Evolutionary conservation across 768 basidiomycete genomes (phyloP).

Genomic region (Daedalea quercina): DNA sequence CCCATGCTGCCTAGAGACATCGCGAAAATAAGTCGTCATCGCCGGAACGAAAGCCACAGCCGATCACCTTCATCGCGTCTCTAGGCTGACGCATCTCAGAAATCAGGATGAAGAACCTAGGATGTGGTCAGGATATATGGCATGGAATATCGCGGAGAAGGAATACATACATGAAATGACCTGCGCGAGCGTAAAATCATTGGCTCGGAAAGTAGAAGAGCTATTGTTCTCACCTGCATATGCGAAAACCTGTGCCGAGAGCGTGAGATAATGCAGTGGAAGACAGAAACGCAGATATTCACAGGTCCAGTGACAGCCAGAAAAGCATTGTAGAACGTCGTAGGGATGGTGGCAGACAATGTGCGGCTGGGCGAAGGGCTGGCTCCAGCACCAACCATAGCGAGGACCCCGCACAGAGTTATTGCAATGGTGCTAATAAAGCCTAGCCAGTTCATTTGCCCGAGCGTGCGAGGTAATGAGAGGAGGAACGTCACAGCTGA

Average conservation of each 20-base stretch:
- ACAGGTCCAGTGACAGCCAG: constrained; percentile 49
- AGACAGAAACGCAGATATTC: constrained; percentile 7
- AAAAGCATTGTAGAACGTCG: constrained; percentile 42
- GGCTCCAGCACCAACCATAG: constrained; percentile 43
- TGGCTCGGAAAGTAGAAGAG: too few relatives aligned
- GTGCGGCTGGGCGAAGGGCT: constrained; percentile 37
- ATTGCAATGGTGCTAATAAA: constrained; percentile 37
- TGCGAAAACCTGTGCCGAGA: constrained; percentile 35
- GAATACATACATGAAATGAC: constrained; percentile 42
- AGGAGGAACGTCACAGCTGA: constrained; percentile 34
- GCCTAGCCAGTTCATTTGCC: constrained; percentile 40
- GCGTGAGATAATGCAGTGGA: background rate
- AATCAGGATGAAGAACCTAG: constrained; percentile 51
- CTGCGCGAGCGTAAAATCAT: too few relatives aligned
- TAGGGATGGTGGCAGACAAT: constrained; percentile 30
- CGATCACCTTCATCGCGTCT: constrained; percentile 48
- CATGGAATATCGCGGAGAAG: constrained; percentile 8
- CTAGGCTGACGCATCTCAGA: constrained; percentile 47
- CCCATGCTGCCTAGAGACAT: constrained; percentile 40
- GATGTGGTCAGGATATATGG: background rate
- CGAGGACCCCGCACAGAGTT: constrained; percentile 37
- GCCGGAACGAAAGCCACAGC: background rate
- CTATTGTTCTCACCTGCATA: constrained; percentile 46
- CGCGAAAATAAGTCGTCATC: background rate
- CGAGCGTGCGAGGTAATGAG: constrained; percentile 41